Base-by-base conservation (phyloP, 2,329 filamentous ascomycete genomes). In the Botrytis pseudocinerea region DNA sequence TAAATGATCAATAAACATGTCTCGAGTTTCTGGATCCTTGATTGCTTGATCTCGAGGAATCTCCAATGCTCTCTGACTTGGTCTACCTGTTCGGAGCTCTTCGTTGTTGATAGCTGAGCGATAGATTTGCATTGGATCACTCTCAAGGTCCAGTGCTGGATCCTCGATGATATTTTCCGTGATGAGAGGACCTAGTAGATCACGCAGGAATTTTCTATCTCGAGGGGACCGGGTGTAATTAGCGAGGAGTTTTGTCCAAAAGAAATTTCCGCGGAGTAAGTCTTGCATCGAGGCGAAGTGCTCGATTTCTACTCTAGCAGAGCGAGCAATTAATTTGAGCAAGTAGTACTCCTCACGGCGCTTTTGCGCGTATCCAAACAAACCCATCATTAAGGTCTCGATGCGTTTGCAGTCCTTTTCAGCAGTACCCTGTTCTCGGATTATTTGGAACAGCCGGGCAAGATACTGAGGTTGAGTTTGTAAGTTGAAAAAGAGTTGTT, bases 341-440 rank as follows among this genome's bases (percentile, higher is more conserved):
- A 99, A 87, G 82, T 98, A 97, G 83, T 98, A 99, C 81, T 99
- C 96, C 82, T 99, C 96, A 80, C 96, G 88, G 76, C 95, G 89
- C 85, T 98, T 99, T 82, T 99, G 96, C 1, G 96, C 95, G 80
- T 98, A 97, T 35, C 96, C 97, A 79, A 98, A 99, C 48, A 98
- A 86, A 16, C 94, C 93, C 94, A 99, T 98, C 83, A 97, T 93
- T 75, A 99, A 85, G 75, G 96, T 92, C 82, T 98, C 95, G 71
- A 97, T 92, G 69, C 94, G 90, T 83, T 97, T 97, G 81, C 91
- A 92, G 79, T 99, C 96, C 82, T 96, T 97, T 79, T 99, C 96
- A 0, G 94, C 86, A 1, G 93, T 93, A 60, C 92, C 93, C 78
- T 93, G 89, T 82, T 97, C 93, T 44, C 94, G 91, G 44, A 98